These are phyloP conservation scores for Penicillium crustosum DNA, from an alignment of 2,329 filamentous ascomycete genomes.

Conservation along the genomic window DNA sequence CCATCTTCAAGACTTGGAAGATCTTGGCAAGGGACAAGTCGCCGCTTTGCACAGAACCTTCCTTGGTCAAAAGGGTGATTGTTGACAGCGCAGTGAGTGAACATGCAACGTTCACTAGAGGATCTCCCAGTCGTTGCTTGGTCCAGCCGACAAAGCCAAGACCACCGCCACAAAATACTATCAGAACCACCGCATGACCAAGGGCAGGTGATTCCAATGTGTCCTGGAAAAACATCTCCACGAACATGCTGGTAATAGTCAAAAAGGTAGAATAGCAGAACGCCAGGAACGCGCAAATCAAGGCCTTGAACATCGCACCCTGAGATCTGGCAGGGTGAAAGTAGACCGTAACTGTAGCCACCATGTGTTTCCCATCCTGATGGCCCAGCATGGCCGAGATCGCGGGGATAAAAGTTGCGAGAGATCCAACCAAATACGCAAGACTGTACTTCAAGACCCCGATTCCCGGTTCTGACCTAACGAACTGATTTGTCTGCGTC, in stretches of 20 bases:
- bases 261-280: conserved; percentile 76
- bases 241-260: conserved; percentile 82
- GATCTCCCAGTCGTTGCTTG: conserved; percentile 75
- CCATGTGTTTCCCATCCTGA: conserved; percentile 89
- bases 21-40: conserved; percentile 81
- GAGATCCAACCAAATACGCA: conserved; percentile 81
- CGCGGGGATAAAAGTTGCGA: conserved; percentile 77
- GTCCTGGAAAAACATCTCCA: conserved; percentile 74
- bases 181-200: conserved; percentile 75
- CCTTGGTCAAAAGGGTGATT: conserved; percentile 87
- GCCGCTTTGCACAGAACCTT: conserved; percentile 79
- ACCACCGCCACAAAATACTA: conserved; percentile 82
- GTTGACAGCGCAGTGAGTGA: conserved; percentile 85
- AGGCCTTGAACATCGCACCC: conserved; percentile 87
- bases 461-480: conserved; percentile 70
- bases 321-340: conserved; percentile 86
- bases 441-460: conserved; percentile 88
- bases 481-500: conserved; percentile 57
- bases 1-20: conserved; percentile 77
- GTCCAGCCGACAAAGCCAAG: conserved; percentile 86
- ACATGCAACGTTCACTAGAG: conserved; percentile 78
- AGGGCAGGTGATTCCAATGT: conserved; percentile 65
- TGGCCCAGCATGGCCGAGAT: conserved; percentile 73
- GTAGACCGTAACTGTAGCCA: conserved; percentile 90
- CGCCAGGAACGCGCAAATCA: conserved; percentile 72